A percentile compares a stretch with the other conserved stretches of the same genome.
Conservation (phyloP, 805 yeast genomes). For the Pichia deserticola region DNA sequence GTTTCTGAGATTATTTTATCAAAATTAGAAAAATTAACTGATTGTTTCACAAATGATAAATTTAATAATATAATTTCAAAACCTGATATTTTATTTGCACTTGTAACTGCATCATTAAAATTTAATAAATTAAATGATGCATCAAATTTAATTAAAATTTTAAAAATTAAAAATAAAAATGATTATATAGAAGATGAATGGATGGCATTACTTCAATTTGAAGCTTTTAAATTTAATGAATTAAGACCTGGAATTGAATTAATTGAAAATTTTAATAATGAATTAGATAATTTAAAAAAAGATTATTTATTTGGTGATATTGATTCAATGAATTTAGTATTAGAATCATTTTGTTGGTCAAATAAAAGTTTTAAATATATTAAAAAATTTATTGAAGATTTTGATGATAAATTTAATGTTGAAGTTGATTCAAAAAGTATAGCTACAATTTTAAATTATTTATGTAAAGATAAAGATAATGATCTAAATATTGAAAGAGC, state of each 20-base stretch:
- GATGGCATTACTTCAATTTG: conserved; percentile 21
- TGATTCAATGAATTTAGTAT: conserved; percentile 20
- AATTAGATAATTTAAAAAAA: conserved; percentile 8
- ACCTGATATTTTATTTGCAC: conserved; percentile 23
- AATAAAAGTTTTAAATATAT: conserved; percentile 21
- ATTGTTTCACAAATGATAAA: conserved; percentile 14
- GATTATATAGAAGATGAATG: conserved; percentile 19
- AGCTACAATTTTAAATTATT: conserved; percentile 29
- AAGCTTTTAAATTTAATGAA: conserved; percentile 12
- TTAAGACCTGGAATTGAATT: conserved; percentile 22
- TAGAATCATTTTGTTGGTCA: conserved; percentile 24
- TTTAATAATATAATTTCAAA: conserved; percentile 11
- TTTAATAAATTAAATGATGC: conserved; percentile 16
- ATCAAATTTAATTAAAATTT: conserved; percentile 11
- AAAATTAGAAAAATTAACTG: conserved; percentile 15
- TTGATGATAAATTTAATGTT: conserved; percentile 26
- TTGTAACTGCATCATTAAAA: conserved; percentile 20
- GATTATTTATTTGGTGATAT: conserved; percentile 18
- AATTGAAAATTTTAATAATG: conserved; percentile 17
- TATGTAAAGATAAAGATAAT: conserved; percentile 3
- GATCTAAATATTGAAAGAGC: conserved; percentile 3
- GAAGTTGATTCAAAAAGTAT: conserved; percentile 31
- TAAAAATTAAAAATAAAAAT: conserved; percentile 8
- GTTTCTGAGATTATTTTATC: conserved; percentile 16
- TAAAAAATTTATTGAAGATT: conserved; percentile 21